Conservation (phyloP, 177 flowering plant species). For the Vitis hybrid region DNA sequence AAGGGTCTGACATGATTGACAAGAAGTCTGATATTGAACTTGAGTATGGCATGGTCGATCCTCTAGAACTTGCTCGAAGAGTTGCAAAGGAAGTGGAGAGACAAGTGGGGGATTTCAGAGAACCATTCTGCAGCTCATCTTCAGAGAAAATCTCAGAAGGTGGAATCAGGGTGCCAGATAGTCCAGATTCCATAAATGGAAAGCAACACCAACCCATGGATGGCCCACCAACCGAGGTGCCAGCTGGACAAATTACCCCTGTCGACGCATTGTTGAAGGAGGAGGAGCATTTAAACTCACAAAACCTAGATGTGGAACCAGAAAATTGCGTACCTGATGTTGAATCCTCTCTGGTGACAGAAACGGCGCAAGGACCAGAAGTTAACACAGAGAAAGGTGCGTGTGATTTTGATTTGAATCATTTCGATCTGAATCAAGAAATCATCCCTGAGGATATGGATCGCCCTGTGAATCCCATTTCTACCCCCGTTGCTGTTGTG, state of each 20-base stretch:
- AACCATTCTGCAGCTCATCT: conserved; percentile 27
- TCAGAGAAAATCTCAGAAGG: conserved; percentile 29
- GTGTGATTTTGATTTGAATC: conserved; percentile 70
- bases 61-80: conserved; percentile 43
- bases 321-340: conserved; percentile 19
- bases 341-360: conserved; percentile 37
- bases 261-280: conserved; percentile 27
- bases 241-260: conserved; percentile 23
- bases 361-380: conserved; percentile 42
- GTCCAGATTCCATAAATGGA: conserved; percentile 30
- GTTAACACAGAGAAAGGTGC: conserved; percentile 29
- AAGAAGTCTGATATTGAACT: conserved; percentile 27
- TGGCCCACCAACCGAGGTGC: conserved; percentile 12
- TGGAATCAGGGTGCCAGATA: conserved; percentile 23
- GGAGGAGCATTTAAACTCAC: conserved; percentile 23
- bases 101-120: conserved; percentile 31
- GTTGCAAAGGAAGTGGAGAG: conserved; percentile 44
- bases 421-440: conserved; percentile 62
- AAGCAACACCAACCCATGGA: conserved; percentile 17
- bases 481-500: conserved; percentile 48
- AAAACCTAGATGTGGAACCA: conserved; percentile 12
- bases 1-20: conserved; percentile 19
- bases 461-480: conserved; percentile 23
- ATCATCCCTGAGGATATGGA: conserved; percentile 60
- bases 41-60: conserved; percentile 40